Percentiles rank a stretch among this genome's conserved stretches.
Conservation (phyloP, 2,329 filamentous ascomycete species). For the Aspergillus terreus region DNA sequence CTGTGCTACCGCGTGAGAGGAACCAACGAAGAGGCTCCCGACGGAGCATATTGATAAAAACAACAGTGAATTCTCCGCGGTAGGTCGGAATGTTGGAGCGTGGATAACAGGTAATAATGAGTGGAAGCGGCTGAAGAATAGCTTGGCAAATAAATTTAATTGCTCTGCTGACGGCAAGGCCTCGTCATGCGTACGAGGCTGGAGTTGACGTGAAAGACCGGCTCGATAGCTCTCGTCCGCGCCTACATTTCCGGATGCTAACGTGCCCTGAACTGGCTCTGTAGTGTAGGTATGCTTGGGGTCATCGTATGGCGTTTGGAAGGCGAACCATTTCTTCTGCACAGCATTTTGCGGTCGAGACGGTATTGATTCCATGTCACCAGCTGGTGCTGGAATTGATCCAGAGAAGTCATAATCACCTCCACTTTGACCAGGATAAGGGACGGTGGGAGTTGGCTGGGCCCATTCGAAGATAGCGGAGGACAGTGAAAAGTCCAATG, state of each 20-base stretch:
- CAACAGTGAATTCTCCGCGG: constrained; percentile 26
- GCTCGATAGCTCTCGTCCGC: constrained; percentile 16
- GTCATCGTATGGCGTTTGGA: neutral
- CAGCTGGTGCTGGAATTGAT: neutral
- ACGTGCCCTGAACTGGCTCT: neutral
- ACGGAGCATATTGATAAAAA: constrained; percentile 37
- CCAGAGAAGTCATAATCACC: no score
- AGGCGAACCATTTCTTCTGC: neutral
- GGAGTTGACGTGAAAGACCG: constrained; percentile 15
- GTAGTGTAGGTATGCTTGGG: neutral
- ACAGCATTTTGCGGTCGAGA: neutral
- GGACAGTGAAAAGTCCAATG: constrained; percentile 15
- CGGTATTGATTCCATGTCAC: neutral
- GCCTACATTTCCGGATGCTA: neutral
- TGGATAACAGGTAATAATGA: constrained; percentile 16
- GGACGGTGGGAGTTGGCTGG: constrained; percentile 7
- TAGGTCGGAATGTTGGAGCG: constrained; percentile 17
- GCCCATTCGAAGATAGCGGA: constrained; percentile 19
- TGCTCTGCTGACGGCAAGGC: constrained; percentile 14
- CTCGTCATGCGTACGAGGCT: constrained; percentile 15
- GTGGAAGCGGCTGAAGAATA: constrained; percentile 12
- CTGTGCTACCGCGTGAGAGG: constrained; percentile 23
- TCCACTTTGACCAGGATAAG: neutral
- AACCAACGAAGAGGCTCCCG: constrained; percentile 35
- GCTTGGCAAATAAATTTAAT: constrained; percentile 17